Percentiles rank a stretch among this genome's conserved stretches.
Evolutionary conservation across 148 eudicot genomes (phyloP).

Genomic region (Rhododendron mucronatum): DNA sequence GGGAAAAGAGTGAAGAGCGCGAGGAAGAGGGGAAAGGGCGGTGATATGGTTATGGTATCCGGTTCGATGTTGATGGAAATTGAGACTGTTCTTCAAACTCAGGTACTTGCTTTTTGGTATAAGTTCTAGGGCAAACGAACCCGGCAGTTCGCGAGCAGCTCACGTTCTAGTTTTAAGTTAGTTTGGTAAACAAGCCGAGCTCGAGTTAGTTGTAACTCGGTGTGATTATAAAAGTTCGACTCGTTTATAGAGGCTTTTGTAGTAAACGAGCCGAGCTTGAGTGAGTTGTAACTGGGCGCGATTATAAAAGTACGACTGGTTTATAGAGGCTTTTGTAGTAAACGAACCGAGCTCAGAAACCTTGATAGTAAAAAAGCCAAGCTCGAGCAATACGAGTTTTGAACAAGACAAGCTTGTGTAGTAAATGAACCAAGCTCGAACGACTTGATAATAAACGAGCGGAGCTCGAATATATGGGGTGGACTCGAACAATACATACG

Average conservation of each 20-base stretch:
- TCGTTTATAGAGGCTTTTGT: too few species aligned
- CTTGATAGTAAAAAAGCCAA: neutral
- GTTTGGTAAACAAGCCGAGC: neutral
- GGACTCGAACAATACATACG: neutral
- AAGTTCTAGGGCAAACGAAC: neutral
- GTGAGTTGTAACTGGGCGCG: too few species aligned
- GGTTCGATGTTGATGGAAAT: constrained; percentile 79
- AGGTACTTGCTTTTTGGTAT: constrained; percentile 33
- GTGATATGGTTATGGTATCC: constrained; percentile 64
- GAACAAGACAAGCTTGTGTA: neutral
- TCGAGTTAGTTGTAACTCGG: neutral
- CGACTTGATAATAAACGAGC: neutral
- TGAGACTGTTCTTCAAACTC: constrained; percentile 82
- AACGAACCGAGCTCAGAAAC: neutral
- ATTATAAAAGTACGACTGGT: too few species aligned
- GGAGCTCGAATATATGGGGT: neutral
- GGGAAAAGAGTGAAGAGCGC: constrained; percentile 40
- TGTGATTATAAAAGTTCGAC: too few species aligned
- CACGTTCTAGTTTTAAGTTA: neutral
- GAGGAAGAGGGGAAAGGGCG: constrained; percentile 34
- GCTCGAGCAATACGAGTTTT: neutral
- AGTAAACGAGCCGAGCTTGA: too few species aligned
- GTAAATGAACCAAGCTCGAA: neutral
- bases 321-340: too few species aligned
- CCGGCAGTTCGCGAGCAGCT: neutral